phyloP scores from a whole-genome alignment of 768 basidiomycete species.

The Lepiota brunneoincarnata region DNA sequence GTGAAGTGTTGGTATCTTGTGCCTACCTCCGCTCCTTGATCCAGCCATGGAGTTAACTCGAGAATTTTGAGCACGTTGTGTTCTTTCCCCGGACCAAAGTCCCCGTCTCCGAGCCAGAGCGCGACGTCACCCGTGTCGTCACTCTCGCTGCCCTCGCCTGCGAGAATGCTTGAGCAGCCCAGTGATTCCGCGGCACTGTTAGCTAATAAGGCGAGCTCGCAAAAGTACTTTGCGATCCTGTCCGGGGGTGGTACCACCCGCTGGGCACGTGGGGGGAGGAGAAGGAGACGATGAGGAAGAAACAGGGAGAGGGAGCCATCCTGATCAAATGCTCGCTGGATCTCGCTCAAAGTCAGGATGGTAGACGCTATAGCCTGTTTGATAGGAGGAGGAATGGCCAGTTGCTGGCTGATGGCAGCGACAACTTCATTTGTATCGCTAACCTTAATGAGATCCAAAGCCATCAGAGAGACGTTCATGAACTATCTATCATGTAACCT shows the following conservation, averaged over 20 bases:
- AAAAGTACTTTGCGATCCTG: conserved; percentile 18
- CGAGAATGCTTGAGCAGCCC: conserved; percentile 50
- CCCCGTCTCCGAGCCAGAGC: conserved; percentile 47
- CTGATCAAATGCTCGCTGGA: conserved; percentile 9
- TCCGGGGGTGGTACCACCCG: neutral
- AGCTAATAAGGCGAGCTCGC: conserved; percentile 35
- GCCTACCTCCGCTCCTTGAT: conserved; percentile 9
- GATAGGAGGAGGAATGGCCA: conserved; percentile 10
- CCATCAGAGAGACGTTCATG: neutral
- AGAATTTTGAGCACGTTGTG: conserved; percentile 19
- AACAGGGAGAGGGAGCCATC: neutral
- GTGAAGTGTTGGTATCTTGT: neutral
- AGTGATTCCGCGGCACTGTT: conserved; percentile 36
- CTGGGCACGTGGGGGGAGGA: conserved; percentile 15
- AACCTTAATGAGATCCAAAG: conserved; percentile 3
- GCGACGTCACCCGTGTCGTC: conserved; percentile 55
- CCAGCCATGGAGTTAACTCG: conserved; percentile 12
- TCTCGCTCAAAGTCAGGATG: conserved; percentile 15
- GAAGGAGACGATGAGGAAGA: conserved; percentile 15
- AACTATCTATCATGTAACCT: too few species aligned
- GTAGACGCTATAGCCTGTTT: conserved; percentile 17
- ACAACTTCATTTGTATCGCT: neutral
- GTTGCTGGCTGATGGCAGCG: neutral
- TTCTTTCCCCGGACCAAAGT: conserved; percentile 23
- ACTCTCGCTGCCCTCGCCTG: conserved; percentile 51